phyloP scores from a whole-genome alignment of 352 stramenopile genomes.

The Peronospora belbahrii region DNA sequence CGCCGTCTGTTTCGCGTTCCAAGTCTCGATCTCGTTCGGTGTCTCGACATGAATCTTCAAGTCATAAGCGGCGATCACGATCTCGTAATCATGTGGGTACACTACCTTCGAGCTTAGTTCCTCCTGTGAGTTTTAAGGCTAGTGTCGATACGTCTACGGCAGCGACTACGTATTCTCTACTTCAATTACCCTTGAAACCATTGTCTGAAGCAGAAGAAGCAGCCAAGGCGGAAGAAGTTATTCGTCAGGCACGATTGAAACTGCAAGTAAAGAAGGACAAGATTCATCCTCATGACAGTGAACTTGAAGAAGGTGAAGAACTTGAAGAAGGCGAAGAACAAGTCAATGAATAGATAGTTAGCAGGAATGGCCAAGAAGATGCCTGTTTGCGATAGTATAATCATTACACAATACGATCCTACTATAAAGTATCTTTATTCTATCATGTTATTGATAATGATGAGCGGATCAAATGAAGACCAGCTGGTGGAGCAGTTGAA shows the following conservation, averaged over 20 bases:
- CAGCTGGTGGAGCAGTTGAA: not conserved
- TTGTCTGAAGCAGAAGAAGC: constrained; percentile 42
- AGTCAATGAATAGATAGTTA: constrained; percentile 19
- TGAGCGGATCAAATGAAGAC: not conserved
- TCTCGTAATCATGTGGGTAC: constrained; percentile 10
- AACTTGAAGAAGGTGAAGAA: constrained; percentile 60
- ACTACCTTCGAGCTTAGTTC: constrained; percentile 18
- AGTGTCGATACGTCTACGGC: constrained; percentile 1
- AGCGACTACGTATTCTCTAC: constrained; percentile 8
- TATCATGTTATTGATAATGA: not conserved
- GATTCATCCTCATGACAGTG: constrained; percentile 20
- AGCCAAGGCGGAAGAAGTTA: constrained; percentile 56
- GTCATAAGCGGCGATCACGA: constrained; percentile 13
- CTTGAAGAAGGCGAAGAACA: constrained; percentile 34
- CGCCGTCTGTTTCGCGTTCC: constrained; percentile 33
- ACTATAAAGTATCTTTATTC: not conserved
- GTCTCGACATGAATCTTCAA: constrained; percentile 12
- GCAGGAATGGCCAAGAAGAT: not conserved
- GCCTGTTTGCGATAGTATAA: too few species aligned
- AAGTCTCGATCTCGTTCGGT: constrained; percentile 31
- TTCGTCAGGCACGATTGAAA: constrained; percentile 55
- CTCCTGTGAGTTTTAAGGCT: constrained; percentile 5
- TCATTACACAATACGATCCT: not conserved
- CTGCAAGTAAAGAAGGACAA: constrained; percentile 39
- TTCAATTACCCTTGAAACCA: constrained; percentile 10